Conservation (phyloP, 2,329 filamentous ascomycete genomes). For the Apiospora hydei region DNA sequence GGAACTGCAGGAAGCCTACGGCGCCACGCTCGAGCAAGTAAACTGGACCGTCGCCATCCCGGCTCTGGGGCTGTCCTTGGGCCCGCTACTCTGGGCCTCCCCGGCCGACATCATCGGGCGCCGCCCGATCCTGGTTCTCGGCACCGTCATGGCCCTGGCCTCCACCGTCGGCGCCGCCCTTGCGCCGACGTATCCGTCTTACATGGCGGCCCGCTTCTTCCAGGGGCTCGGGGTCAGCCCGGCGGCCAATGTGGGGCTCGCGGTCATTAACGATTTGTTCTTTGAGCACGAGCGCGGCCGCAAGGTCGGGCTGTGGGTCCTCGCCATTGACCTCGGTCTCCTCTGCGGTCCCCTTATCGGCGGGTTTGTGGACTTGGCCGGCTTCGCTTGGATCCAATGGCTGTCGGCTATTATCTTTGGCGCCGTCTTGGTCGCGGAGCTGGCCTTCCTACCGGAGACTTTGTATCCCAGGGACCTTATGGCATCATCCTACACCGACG, state of each 20-base stretch:
- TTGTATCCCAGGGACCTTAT: constrained; percentile 61
- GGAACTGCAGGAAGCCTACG: constrained; percentile 54
- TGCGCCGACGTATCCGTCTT: constrained; percentile 50
- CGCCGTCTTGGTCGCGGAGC: constrained; percentile 53
- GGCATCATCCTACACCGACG: constrained; percentile 42
- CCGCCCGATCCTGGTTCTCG: constrained; percentile 54
- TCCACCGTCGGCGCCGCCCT: constrained; percentile 44
- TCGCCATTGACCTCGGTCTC: constrained; percentile 61
- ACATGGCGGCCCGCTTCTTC: constrained; percentile 66
- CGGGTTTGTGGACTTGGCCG: constrained; percentile 57
- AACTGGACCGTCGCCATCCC: constrained; percentile 64
- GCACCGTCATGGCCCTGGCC: constrained; percentile 44
- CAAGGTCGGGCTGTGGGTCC: constrained; percentile 63
- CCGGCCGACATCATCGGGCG: constrained; percentile 59
- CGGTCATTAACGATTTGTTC: constrained; percentile 62
- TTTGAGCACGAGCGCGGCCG: constrained; percentile 63
- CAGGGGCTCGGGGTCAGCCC: constrained; percentile 63
- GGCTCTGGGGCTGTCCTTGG: constrained; percentile 56
- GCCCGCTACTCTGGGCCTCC: constrained; percentile 58
- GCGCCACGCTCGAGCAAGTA: constrained; percentile 52
- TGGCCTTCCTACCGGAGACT: constrained; percentile 61
- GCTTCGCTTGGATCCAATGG: constrained; percentile 61
- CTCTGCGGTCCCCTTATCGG: constrained; percentile 55
- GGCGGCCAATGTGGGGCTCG: constrained; percentile 61
- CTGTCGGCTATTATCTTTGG: constrained; percentile 61